Conservation (phyloP, 257 asterid species). For the Eustoma russellianum region DNA sequence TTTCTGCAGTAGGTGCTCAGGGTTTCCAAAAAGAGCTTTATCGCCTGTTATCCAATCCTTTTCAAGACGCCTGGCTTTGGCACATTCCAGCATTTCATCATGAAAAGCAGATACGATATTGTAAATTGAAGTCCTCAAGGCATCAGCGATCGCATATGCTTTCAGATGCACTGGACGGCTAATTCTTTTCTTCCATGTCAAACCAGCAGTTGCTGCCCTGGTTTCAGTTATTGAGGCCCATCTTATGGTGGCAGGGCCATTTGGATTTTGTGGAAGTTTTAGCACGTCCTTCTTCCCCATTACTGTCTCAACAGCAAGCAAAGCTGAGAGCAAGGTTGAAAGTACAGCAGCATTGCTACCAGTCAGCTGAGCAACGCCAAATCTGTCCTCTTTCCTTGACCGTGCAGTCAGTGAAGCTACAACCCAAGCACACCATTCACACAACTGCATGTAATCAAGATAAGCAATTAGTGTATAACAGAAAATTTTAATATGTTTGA, state of each 20-base stretch:
- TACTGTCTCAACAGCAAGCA: slow-evolving; percentile 73
- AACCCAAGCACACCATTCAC: slow-evolving; percentile 73
- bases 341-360: slow-evolving; percentile 74
- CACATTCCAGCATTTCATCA: slow-evolving; percentile 58
- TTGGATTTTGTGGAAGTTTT: slow-evolving; percentile 41
- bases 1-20: slow-evolving; percentile 74
- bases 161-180: slow-evolving; percentile 61
- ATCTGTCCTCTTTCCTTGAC: slow-evolving; percentile 84
- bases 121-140: slow-evolving; percentile 66
- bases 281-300: slow-evolving; percentile 80
- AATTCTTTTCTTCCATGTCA: slow-evolving; percentile 55
- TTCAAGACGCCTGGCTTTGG: slow-evolving; percentile 63
- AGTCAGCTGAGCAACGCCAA: slow-evolving; percentile 87
- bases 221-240: slow-evolving; percentile 80
- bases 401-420: slow-evolving; percentile 68
- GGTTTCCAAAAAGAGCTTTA: slow-evolving; percentile 68
- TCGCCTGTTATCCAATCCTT: slow-evolving; percentile 68
- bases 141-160: slow-evolving; percentile 78
- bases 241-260: slow-evolving; percentile 74
- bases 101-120: slow-evolving; percentile 62
- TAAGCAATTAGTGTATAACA: slow-evolving; percentile 16
- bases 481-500: background rate
- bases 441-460: slow-evolving; percentile 44
- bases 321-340: slow-evolving; percentile 57
- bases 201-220: slow-evolving; percentile 49